Evolutionary conservation across 148 eudicot species (phyloP).

Genomic region (Simmondsia chinensis): DNA sequence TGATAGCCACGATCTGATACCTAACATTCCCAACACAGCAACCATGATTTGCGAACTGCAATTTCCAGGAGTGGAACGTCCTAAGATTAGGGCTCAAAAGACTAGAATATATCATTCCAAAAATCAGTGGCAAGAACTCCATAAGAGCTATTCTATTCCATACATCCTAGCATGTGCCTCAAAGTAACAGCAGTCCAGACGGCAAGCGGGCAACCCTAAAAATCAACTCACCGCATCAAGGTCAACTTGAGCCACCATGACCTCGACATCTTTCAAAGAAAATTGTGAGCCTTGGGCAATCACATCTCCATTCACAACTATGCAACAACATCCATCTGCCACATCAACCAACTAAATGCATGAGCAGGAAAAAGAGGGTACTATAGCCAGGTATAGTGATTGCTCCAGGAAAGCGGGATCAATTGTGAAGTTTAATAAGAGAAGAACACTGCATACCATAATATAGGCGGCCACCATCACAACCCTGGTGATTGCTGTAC

Average conservation of each 20-base stretch:
- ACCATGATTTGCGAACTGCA: no score
- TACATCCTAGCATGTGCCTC: no score
- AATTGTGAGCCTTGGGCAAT: constrained; percentile 98
- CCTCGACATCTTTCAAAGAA: constrained; percentile 88
- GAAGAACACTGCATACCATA: constrained; percentile 39
- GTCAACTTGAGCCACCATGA: constrained; percentile 86
- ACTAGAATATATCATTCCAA: no score
- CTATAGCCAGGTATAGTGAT: no score
- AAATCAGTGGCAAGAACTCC: no score
- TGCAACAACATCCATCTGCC: constrained; percentile 89
- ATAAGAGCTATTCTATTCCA: no score
- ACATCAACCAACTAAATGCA: constrained; percentile 13
- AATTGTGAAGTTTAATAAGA: not conserved
- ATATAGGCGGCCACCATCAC: constrained; percentile 92
- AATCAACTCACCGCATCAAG: constrained; percentile 70
- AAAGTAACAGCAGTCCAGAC: not conserved
- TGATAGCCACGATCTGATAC: no score
- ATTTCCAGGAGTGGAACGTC: no score
- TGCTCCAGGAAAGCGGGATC: not conserved
- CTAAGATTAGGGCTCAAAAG: no score
- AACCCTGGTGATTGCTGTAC: constrained; percentile 97
- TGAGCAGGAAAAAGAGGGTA: no score
- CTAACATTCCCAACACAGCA: no score
- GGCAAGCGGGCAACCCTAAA: not conserved
- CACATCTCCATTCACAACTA: constrained; percentile 92